Conservation (phyloP, 345 rosid species). For the Salix purpurea region DNA sequence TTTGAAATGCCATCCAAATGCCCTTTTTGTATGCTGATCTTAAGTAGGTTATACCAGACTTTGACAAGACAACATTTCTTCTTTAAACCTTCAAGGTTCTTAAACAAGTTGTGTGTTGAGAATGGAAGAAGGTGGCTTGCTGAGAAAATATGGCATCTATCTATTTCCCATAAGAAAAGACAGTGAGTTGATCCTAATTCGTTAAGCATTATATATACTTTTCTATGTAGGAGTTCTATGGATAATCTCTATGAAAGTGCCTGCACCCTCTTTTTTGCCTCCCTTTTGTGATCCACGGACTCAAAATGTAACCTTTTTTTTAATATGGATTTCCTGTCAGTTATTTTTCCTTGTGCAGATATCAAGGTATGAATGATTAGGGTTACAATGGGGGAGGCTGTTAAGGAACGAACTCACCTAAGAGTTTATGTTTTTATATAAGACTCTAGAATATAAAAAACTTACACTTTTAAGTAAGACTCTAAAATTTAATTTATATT, state of each 20-base stretch:
- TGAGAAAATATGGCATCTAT: not conserved
- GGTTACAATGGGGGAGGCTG: constrained; percentile 96
- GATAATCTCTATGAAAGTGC: no score
- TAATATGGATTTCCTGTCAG: not conserved
- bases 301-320: not conserved
- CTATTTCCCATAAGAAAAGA: not conserved
- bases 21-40: not conserved
- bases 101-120: not conserved
- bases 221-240: not conserved
- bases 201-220: not conserved
- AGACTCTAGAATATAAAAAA: no score
- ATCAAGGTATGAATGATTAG: constrained; percentile 77
- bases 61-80: not conserved
- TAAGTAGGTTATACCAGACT: not conserved
- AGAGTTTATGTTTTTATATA: no score
- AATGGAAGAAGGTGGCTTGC: not conserved
- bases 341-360: constrained; percentile 43
- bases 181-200: not conserved
- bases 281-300: not conserved
- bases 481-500: no score
- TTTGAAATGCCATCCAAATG: no score
- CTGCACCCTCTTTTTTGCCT: not conserved
- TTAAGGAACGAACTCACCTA: no score
- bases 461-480: no score
- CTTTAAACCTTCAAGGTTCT: not conserved